Percentiles rank a stretch among this genome's conserved stretches.
phyloP scores from a whole-genome alignment of 441 rosid species.

The Euphorbia schlechtendalii region DNA sequence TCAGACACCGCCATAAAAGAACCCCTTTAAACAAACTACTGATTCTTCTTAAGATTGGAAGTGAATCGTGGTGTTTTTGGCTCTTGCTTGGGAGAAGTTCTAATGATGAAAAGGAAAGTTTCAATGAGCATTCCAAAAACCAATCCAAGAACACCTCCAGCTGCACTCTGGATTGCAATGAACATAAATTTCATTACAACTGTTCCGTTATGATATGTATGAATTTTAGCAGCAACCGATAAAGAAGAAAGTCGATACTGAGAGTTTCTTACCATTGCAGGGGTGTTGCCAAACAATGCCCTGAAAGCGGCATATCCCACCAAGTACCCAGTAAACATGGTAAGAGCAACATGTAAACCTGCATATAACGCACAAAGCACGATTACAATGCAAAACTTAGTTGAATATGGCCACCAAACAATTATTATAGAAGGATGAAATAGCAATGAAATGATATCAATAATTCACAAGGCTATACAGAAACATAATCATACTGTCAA shows the following conservation, averaged over 20 bases:
- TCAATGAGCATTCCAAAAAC: slow-evolving; percentile 87
- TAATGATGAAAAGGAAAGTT: slow-evolving; percentile 77
- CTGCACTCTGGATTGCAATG: slow-evolving; percentile 54
- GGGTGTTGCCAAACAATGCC: slow-evolving; percentile 68
- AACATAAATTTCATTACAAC: background rate
- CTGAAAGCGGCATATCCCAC: slow-evolving; percentile 75
- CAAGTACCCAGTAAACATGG: slow-evolving; percentile 89
- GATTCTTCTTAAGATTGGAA: slow-evolving; percentile 57
- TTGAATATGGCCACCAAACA: background rate
- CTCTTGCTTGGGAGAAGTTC: slow-evolving; percentile 51
- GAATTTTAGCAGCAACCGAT: background rate
- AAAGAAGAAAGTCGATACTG: background rate
- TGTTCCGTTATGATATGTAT: background rate
- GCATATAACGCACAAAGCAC: slow-evolving; percentile 7
- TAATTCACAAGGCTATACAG: background rate
- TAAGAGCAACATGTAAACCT: slow-evolving; percentile 82
- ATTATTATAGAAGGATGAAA: background rate
- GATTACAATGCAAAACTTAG: background rate
- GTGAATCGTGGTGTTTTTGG: slow-evolving; percentile 27
- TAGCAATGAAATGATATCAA: background rate
- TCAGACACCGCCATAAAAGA: background rate
- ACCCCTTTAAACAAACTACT: slow-evolving; percentile 22
- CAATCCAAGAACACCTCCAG: slow-evolving; percentile 89
- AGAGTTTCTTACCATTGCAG: slow-evolving; percentile 42
- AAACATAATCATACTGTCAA: background rate